phyloP scores from a whole-genome alignment of 345 rosid species.

The Camelina hispida region DNA sequence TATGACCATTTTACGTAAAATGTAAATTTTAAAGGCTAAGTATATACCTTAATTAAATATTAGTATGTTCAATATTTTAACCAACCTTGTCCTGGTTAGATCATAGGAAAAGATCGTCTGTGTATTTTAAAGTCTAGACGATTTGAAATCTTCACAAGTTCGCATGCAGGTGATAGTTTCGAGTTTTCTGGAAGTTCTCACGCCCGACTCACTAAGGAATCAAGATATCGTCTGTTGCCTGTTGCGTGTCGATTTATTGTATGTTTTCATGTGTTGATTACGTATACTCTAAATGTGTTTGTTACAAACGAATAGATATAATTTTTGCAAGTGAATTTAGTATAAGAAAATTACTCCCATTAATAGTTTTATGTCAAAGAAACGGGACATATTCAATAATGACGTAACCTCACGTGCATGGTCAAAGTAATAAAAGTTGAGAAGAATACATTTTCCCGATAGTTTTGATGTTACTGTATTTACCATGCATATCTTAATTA shows the following conservation, averaged over 20 bases:
- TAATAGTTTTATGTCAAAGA: neutral
- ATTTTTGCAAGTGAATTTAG: neutral
- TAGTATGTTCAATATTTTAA: no score
- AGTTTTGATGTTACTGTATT: neutral
- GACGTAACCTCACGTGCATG: constrained; percentile 30
- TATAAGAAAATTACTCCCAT: no score
- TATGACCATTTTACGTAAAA: no score
- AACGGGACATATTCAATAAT: constrained; percentile 19
- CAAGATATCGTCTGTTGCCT: constrained; percentile 7
- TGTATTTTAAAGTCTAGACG: constrained; percentile 1
- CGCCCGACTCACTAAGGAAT: constrained; percentile 3
- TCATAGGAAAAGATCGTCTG: neutral
- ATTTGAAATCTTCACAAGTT: constrained; percentile 27
- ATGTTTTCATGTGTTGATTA: constrained; percentile 3
- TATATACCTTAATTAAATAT: no score
- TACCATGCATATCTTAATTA: no score
- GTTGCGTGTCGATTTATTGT: constrained; percentile 9
- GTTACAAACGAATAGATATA: neutral
- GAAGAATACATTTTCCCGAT: neutral
- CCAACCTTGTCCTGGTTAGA: neutral
- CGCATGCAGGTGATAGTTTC: constrained; percentile 7
- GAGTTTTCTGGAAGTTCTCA: constrained; percentile 10
- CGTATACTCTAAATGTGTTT: neutral
- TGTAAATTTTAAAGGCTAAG: no score
- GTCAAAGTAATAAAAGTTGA: constrained; percentile 29